Base-by-base conservation (phyloP, 768 basidiomycete species). In the Phanerochaete sordida region DNA sequence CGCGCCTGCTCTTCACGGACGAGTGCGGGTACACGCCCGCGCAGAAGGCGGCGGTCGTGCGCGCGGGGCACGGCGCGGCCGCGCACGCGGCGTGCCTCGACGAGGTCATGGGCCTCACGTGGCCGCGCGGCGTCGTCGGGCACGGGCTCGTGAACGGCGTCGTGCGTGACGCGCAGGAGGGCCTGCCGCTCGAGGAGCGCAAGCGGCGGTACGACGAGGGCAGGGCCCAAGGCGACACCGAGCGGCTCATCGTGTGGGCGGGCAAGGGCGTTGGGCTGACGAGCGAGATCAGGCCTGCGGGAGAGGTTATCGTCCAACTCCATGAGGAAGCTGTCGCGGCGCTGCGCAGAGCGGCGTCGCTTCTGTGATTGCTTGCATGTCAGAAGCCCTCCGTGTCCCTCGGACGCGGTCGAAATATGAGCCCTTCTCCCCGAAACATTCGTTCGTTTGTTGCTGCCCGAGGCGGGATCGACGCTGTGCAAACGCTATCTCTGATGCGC, bases 1-100 rank as follows among this genome's bases (percentile, higher is more conserved):
- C 92, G 0, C 86, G 90, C 7, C 90, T 93, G 67, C 72, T 90
- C 50, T 75, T 87, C 60, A 82, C 88, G 1, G 78, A 80, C 3
- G 90, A 92, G 73, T 80, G 85, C 62, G 71, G 64, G 33, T 77
- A 75, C 66, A 57, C 74, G 5, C 57, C 60, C 4, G 60, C 56
- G 9, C 69, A 74, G 59, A 79, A 78, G 67, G 60, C 66, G 11
- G 65, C 72, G 2, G 59, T 79, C 58, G 49, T 73, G 15, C 67
- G 53, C 12, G 73, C 72, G 15, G 65, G 50, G 27, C 52, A 63
- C 45, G 48, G 24, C 43, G 57, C 67, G 43, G 69, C 76, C 9
- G 65, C 66, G 24, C 71, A 75, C 15, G 73, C 72, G 13, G 62
- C 63, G 58, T 65, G 67, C 49, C 76, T 74, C 57, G 78, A 79